Conservation (phyloP, 129 eudicot species). For the Silybum marianum region DNA sequence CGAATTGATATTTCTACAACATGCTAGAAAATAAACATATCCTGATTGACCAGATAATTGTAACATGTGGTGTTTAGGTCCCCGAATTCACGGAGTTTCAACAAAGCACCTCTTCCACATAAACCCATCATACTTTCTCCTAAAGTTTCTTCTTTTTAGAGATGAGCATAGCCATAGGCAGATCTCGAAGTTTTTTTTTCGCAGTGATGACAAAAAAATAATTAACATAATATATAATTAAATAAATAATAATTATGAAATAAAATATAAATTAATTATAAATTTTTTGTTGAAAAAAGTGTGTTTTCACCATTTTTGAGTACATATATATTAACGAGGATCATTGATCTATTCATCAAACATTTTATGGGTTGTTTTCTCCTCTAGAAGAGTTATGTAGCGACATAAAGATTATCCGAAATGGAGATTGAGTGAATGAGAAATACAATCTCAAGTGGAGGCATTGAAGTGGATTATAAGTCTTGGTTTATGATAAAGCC, state of each 20-base stretch:
- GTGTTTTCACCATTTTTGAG: too few relatives aligned
- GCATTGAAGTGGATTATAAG: background rate
- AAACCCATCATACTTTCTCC: background rate
- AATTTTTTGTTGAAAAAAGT: too few relatives aligned
- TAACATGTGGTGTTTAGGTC: background rate
- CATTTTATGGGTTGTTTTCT: background rate
- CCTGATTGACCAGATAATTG: background rate
- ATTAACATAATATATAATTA: too few relatives aligned
- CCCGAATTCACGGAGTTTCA: background rate
- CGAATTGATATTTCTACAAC: background rate
- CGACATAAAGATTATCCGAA: background rate
- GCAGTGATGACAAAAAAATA: background rate
- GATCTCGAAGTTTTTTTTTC: too few relatives aligned
- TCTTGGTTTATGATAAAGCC: background rate
- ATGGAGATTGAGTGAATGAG: too few relatives aligned
- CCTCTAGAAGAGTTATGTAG: background rate
- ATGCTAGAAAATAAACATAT: background rate
- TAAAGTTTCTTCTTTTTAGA: too few relatives aligned
- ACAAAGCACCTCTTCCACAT: background rate
- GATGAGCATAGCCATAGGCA: background rate
- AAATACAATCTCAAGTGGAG: background rate
- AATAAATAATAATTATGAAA: background rate
- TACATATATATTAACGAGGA: background rate
- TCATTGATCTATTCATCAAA: background rate
- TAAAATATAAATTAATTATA: too few relatives aligned